phyloP scores from a whole-genome alignment of 371 early-diverging fungal genomes.

The Rhizopus microsporus region DNA sequence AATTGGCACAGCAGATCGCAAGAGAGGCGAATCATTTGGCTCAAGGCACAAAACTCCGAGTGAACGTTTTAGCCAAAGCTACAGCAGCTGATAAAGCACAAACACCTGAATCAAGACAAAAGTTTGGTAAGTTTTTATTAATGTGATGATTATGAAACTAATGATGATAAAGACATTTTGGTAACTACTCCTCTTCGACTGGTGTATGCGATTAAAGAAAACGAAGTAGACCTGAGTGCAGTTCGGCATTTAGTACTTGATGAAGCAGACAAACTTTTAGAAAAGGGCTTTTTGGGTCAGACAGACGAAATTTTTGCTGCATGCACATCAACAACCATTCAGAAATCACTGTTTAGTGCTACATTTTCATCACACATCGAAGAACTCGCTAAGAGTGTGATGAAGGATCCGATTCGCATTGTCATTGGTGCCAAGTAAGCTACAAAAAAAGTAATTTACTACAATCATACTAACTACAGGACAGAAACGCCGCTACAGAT shows the following conservation, averaged over 20 bases:
- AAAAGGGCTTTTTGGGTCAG: constrained; percentile 89
- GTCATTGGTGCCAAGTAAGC: constrained; percentile 85
- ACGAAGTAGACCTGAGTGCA: constrained; percentile 73
- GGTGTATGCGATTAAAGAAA: constrained; percentile 83
- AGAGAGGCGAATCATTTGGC: constrained; percentile 73
- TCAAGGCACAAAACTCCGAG: constrained; percentile 72
- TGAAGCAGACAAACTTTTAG: constrained; percentile 93
- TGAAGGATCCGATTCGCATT: constrained; percentile 87
- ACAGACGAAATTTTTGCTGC: constrained; percentile 88
- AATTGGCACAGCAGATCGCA: constrained; percentile 94
- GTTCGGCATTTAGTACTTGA: constrained; percentile 83
- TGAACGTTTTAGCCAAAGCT: constrained; percentile 79
- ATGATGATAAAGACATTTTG: constrained; percentile 67
- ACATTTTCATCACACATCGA: constrained; percentile 94
- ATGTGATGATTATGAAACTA: background rate
- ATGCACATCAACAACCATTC: constrained; percentile 72
- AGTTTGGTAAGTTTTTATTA: constrained; percentile 54
- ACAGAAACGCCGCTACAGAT: constrained; percentile 86
- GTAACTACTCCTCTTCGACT: constrained; percentile 91
- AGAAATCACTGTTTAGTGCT: constrained; percentile 92
- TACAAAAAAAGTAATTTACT: background rate
- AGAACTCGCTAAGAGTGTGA: constrained; percentile 83
- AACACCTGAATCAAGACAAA: constrained; percentile 67
- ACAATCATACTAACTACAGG: constrained; percentile 15
- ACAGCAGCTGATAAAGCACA: constrained; percentile 66